Base-by-base conservation (phyloP, 257 asterid species). In the Nicotiana benthamiana region DNA sequence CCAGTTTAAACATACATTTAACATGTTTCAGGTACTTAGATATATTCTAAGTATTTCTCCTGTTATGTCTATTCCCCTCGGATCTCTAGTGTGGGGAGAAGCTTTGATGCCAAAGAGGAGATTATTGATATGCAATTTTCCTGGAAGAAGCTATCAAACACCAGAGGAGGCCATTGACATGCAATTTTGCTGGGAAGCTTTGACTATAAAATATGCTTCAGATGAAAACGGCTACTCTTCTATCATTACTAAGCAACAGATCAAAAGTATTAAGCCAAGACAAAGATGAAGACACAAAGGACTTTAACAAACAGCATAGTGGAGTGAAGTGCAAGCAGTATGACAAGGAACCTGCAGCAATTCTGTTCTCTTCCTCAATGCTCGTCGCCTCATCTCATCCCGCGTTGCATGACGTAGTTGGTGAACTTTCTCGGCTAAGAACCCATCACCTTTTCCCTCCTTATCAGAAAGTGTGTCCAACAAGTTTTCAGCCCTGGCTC, bases 401-500 rank as follows among this genome's bases (percentile, higher is more conserved):
- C 94, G 93, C 1, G 99, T 92, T 53, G 99, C 97, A 86, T 88
- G 93, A 74, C 99, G 89, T 79, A 96, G 87, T 72, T 92, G 93
- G 86, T 82, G 80, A 87, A 96, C 97, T 64, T 92, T 94, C 82
- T 91, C 93, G 56, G 92, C 88, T 56, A 96, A 88, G 87, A 90
- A 94, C 53, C 99, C 97, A 85, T 87, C 89, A 84, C 97, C 96
- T 26, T 87, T 89, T 30, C 97, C 97, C 81, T 92, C 98, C 84
- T 88, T 90, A 46, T 91, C 99, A 83, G 97, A 89, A 77, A 96
- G 97, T 61, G 96, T 92, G 85, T 96, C 98, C 92, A 96, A 85
- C 88, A 96, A 91, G 90, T 94, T 94, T 80, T 96, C 99, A 82
- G 99, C 99, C 92, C 93, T 90, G 13, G 97, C 97, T 53, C 99